These are phyloP conservation scores for Chloropicon primus DNA, from an alignment of 139 green algal species.

Conservation along the genomic window DNA sequence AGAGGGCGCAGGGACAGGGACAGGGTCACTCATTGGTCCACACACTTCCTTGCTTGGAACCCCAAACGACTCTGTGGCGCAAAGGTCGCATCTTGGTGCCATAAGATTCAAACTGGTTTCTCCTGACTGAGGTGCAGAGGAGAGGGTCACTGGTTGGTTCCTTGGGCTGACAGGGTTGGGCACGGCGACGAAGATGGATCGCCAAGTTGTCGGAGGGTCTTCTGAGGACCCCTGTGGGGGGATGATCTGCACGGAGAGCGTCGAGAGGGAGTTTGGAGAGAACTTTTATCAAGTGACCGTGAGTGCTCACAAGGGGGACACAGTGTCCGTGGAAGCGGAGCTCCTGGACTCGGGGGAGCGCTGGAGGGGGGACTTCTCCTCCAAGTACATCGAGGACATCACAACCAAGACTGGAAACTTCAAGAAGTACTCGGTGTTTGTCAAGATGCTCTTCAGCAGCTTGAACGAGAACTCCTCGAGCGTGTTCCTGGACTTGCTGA, in stretches of 20 bases:
- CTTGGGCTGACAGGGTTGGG: too few species aligned
- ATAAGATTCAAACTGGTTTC: too few species aligned
- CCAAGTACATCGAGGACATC: conserved; percentile 77
- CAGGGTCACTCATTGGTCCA: too few species aligned
- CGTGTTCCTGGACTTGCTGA: conserved; percentile 79
- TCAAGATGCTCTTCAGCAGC: conserved; percentile 65
- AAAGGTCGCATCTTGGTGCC: too few species aligned
- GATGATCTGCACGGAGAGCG: neutral
- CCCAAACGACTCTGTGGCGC: too few species aligned
- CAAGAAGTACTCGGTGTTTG: conserved; percentile 72
- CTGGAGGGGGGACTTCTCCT: conserved; percentile 58
- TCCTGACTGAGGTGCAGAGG: too few species aligned
- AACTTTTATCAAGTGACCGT: conserved; percentile 7
- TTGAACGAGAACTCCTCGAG: conserved; percentile 51
- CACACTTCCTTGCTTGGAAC: too few species aligned
- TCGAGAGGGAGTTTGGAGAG: neutral
- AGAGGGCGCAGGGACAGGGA: too few species aligned
- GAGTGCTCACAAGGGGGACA: conserved; percentile 17
- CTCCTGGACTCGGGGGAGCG: conserved; percentile 32
- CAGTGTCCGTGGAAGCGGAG: conserved; percentile 50
- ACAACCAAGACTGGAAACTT: conserved; percentile 74
- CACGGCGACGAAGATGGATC: too few species aligned
- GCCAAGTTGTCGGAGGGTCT: too few species aligned
- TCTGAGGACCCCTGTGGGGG: too few species aligned
- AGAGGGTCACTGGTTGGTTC: too few species aligned